Conservation (phyloP, 305 asterid species). For the Withania somnifera region DNA sequence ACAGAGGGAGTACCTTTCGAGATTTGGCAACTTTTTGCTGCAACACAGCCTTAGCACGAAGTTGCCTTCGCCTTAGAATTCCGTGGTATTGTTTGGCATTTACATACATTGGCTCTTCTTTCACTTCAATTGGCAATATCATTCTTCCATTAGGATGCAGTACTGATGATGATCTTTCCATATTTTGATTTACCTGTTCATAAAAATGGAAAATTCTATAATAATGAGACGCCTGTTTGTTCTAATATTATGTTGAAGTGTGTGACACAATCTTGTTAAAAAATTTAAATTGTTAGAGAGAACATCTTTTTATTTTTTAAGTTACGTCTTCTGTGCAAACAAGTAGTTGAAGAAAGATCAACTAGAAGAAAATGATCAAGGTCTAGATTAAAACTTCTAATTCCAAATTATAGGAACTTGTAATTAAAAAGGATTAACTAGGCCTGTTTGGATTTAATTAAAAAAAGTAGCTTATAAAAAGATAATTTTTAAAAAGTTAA, state of each 20-base stretch:
- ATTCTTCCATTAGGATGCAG: conserved; percentile 9
- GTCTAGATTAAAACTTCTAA: too few relatives aligned
- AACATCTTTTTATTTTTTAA: too few relatives aligned
- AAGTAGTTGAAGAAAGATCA: too few relatives aligned
- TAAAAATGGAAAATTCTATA: not conserved
- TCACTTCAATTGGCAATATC: conserved; percentile 20
- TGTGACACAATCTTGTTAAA: not conserved
- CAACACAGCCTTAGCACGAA: conserved; percentile 23
- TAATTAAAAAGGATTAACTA: too few relatives aligned
- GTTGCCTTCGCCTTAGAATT: conserved; percentile 24
- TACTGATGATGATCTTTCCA: not conserved
- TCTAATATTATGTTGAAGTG: not conserved
- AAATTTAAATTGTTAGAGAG: not conserved
- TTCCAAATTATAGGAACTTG: too few relatives aligned
- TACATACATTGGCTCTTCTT: conserved; percentile 28
- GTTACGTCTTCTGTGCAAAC: too few relatives aligned
- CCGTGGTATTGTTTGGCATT: conserved; percentile 32
- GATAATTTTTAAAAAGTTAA: too few relatives aligned
- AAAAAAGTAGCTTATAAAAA: too few relatives aligned
- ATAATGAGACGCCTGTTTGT: not conserved
- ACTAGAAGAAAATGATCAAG: too few relatives aligned
- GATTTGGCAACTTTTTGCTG: conserved; percentile 16
- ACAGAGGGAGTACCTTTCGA: conserved; percentile 12
- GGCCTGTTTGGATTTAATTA: too few relatives aligned
- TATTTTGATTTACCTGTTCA: conserved; percentile 10